Evolutionary conservation across 164 flowering plant genomes (phyloP).

Genomic region (Magnolia sinica): DNA sequence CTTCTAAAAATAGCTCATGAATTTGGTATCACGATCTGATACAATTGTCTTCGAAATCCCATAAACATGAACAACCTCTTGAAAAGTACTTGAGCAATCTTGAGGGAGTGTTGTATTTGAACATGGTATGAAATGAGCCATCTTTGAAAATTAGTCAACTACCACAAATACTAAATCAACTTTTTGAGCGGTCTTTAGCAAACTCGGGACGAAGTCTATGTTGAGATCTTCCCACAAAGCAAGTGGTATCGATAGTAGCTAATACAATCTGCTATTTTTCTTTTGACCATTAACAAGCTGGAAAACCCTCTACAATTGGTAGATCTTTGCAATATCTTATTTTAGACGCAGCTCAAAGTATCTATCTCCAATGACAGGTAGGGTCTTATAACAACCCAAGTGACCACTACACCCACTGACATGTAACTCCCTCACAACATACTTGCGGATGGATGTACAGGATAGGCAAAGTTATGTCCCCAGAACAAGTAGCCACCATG

Average conservation of each 20-base stretch:
- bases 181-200: neutral
- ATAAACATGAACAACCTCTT: neutral
- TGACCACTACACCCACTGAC: no score
- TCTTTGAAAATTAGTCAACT: neutral
- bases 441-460: neutral
- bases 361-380: neutral
- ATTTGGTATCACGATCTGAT: neutral
- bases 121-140: neutral
- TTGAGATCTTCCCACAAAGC: no score
- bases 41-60: neutral
- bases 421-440: no score
- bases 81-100: neutral
- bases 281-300: neutral
- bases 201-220: no score
- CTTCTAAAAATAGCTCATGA: no score
- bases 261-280: no score
- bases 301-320: neutral
- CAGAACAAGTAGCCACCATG: neutral
- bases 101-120: neutral
- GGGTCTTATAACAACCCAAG: no score
- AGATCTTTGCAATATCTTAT: no score
- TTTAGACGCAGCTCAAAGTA: no score
- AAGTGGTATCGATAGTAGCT: no score
- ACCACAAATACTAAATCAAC: neutral
- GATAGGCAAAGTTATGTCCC: neutral